Evolutionary conservation across 805 yeast genomes (phyloP), one percentile per base, ranked within the genome.

Genomic region (Saturnispora ahearnii): DNA sequence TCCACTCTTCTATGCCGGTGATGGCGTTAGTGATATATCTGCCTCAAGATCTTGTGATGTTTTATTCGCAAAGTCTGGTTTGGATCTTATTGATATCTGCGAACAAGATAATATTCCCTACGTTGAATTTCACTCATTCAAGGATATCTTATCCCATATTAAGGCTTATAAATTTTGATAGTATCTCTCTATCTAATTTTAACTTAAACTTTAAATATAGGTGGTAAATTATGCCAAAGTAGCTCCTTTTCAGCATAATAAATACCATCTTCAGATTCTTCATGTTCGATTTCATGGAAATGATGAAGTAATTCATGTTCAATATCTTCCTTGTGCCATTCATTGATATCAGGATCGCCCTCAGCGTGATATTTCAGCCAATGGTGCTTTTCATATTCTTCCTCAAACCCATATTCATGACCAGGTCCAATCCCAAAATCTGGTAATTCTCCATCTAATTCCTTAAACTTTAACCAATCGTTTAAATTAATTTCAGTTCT

Each of bases 41-140:
- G 99, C 99, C 24, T 97, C 98, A 24, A 83, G 85, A 62, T 96
- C 93, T 67, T 89, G 99, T 38, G 91, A 93, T 66, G 73, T 91
- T 57, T 71, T 93, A 56, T 93, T 91, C 67, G 99, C 99, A 43
- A 91, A 89, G 70, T 79, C 80, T 56, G 99, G 97, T 45, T 81
- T 84, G 60, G 98, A 93, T 63, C 76, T 93, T 58, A 84, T 91
- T 57, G 82, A 81, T 37, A 91, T 81, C 70, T 93, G 98, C 70
- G 76, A 75, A 57, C 72, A 82, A 44, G 91, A 89, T 64, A 72
- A 77, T 33, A 85, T 93, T 55, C 95, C 96, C 18, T 91, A 81
- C 71, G 79, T 82, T 44, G 95, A 84, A 62, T 93, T 93, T 68
- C 79, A 79, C 56, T 70, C 82, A 41, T 93, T 87, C 59, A 68